Base-by-base conservation (phyloP, 805 yeast species). In the Metschnikowia koreensis region DNA sequence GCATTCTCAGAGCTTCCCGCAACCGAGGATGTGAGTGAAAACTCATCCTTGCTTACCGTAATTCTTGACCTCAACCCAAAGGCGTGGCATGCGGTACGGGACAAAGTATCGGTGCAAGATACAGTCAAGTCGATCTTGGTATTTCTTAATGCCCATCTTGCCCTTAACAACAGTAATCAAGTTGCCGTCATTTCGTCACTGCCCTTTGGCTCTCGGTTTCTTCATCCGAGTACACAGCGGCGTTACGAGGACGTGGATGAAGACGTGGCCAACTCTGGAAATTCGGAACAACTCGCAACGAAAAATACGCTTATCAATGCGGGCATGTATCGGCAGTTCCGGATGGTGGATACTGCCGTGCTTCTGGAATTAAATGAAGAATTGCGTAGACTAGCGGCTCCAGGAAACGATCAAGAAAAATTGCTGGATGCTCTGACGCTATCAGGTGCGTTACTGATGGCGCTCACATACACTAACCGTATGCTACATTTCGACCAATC, bases 321-420 rank as follows among this genome's bases (percentile, higher is more conserved):
- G 46, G 84, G 83, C 41, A 89, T 93, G 89, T 90, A 93, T 64
- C 76, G 96, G 55, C 96, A 88, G 63, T 93, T 93, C 62, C 77
- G 86, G 55, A 75, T 81, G 39, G 85, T 93, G 29, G 96, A 91
- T 66, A 92, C 88, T 50, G 71, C 83, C 0, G 83, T 93, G 0
- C 65, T 89, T 13, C 77, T 77, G 38, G 84, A 83, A 46, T 64
- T 92, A 31, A 80, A 82, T 47, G 56, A 63, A 1, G 69, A 84
- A 22, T 63, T 63, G 2, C 34, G 22, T 29, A 38, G 44, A 27
- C 38, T 53, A 38, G 51, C 59, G 50, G 17, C 40, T 54, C 67
- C 59, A 47, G 38, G 52, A 46, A 44, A 53, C 16, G 50, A 62
- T 4, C 15, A 33, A 3, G 16, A 44, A 16, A n/a, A 38, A n/a